Conservation (phyloP, 352 stramenopile species). For the Elongisporangium prolatum region DNA sequence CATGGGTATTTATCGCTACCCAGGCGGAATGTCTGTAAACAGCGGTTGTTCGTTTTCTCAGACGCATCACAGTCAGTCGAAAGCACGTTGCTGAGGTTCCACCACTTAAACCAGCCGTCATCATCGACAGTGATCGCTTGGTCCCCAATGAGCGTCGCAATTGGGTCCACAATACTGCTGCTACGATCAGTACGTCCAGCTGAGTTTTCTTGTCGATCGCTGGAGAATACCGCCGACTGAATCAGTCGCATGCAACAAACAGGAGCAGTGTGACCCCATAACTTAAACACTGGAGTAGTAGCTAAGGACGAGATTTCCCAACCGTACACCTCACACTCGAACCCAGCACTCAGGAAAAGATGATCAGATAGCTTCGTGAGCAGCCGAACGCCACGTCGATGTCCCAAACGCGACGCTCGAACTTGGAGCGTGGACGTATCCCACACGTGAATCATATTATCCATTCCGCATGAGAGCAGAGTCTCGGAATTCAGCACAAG, state of each 20-base stretch:
- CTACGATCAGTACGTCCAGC: neutral
- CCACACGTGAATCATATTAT: conserved; percentile 71
- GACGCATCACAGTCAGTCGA: conserved; percentile 59
- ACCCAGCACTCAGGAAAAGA: conserved; percentile 71
- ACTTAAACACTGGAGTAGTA: conserved; percentile 55
- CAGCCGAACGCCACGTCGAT: conserved; percentile 56
- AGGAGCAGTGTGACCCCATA: conserved; percentile 61
- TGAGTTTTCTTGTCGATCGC: neutral
- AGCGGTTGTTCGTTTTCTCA: conserved; percentile 49
- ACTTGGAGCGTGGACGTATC: conserved; percentile 48
- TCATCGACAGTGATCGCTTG: conserved; percentile 77
- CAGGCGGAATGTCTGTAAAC: conserved; percentile 63
- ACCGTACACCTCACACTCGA: conserved; percentile 68
- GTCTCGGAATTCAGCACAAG: conserved; percentile 67
- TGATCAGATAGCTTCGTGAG: conserved; percentile 58
- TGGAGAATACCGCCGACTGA: conserved; percentile 19
- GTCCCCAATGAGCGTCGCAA: conserved; percentile 33
- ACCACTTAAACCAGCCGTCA: conserved; percentile 83
- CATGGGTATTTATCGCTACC: conserved; percentile 69
- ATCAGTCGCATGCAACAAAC: conserved; percentile 71
- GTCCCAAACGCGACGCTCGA: conserved; percentile 40
- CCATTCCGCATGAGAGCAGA: conserved; percentile 71
- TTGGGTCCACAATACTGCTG: conserved; percentile 8
- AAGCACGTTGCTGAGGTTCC: conserved; percentile 59
- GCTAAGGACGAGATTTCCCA: conserved; percentile 69